These are phyloP conservation scores for Sisymbrium altissimum DNA, from an alignment of 345 rosid genomes.

Conservation along the genomic window DNA sequence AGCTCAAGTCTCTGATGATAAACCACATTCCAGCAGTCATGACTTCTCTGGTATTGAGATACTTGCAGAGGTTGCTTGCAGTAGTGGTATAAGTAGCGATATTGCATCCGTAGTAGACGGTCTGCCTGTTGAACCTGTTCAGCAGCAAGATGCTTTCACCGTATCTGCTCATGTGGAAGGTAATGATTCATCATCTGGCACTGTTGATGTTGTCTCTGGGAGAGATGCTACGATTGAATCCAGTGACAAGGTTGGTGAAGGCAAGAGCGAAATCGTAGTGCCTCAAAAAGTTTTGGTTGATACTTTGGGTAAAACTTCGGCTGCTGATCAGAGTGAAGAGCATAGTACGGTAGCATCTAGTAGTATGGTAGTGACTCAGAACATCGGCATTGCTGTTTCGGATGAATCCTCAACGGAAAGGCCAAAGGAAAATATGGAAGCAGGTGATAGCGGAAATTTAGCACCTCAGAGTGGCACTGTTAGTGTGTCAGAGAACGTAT, in stretches of 20 bases:
- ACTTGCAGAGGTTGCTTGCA: constrained; percentile 61
- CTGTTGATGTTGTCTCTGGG: background rate
- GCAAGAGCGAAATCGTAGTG: background rate
- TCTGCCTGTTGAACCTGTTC: constrained; percentile 1
- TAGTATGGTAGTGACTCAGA: background rate
- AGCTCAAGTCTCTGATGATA: constrained; percentile 12
- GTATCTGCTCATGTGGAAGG: constrained; percentile 7
- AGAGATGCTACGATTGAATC: constrained; percentile 20
- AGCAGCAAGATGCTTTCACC: constrained; percentile 1
- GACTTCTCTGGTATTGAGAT: constrained; percentile 68
- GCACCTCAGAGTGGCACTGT: constrained; percentile 18
- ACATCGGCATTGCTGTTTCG: constrained; percentile 9
- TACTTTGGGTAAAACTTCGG: background rate
- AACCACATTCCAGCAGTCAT: constrained; percentile 24
- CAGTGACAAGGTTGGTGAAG: background rate
- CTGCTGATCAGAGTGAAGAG: background rate
- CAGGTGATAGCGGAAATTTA: constrained; percentile 21
- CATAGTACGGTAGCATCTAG: background rate
- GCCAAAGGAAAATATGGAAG: background rate
- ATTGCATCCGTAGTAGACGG: constrained; percentile 5
- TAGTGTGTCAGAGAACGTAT: constrained; percentile 15
- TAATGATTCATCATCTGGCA: constrained; percentile 15
- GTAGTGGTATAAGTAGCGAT: constrained; percentile 32
- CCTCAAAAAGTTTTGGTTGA: background rate
- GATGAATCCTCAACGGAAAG: constrained; percentile 29